phyloP scores from a whole-genome alignment of 2,329 filamentous ascomycete genomes.

The Calonectria multiphialidica region DNA sequence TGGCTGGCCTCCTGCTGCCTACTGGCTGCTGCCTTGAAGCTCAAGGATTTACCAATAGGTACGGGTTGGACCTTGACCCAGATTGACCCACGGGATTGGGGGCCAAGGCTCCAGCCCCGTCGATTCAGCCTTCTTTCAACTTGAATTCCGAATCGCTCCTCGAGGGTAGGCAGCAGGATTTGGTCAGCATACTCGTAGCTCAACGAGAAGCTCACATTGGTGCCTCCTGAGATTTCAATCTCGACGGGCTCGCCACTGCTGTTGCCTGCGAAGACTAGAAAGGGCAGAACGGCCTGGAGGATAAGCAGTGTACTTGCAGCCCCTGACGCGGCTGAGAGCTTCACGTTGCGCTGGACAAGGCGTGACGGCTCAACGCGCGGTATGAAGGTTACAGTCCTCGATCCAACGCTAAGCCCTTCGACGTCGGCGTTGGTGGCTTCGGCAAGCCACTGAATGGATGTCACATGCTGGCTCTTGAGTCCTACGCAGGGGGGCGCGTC shows the following conservation, averaged over 20 bases:
- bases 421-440: conserved; percentile 63
- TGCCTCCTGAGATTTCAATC: conserved; percentile 68
- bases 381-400: conserved; percentile 60
- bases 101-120: conserved; percentile 66
- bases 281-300: conserved; percentile 71
- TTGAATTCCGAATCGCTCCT: conserved; percentile 61
- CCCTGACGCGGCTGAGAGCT: conserved; percentile 61
- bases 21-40: conserved; percentile 43
- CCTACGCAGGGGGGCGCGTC: conserved; percentile 54
- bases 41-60: conserved; percentile 50
- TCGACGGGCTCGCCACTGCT: conserved; percentile 57
- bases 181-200: conserved; percentile 75
- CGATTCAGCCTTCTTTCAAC: conserved; percentile 58
- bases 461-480: conserved; percentile 71
- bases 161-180: conserved; percentile 67
- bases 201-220: conserved; percentile 68
- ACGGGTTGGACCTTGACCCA: conserved; percentile 55
- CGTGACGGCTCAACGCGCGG: conserved; percentile 55
- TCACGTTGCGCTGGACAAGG: conserved; percentile 57
- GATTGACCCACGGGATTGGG: conserved; percentile 55
- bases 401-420: conserved; percentile 64
- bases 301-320: conserved; percentile 69
- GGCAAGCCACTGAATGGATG: conserved; percentile 67
- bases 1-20: conserved; percentile 45
- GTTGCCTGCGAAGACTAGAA: conserved; percentile 66